Conservation (phyloP, 176 grass and related monocot species). For the Poa annua region DNA sequence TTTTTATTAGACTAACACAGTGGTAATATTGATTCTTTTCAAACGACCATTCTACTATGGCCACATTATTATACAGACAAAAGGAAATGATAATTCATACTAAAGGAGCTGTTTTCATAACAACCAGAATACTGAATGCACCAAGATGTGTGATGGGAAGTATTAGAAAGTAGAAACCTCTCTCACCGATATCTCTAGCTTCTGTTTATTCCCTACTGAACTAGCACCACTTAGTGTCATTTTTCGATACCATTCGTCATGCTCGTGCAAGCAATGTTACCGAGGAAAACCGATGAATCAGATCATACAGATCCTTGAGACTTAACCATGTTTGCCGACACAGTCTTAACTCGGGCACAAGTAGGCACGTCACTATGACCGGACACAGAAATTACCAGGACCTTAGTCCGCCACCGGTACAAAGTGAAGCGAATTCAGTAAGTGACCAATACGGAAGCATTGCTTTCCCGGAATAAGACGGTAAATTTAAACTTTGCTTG, state of each 20-base stretch:
- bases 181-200: no score
- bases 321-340: neutral
- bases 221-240: no score
- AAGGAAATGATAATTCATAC: neutral
- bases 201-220: no score
- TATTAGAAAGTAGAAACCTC: no score
- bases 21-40: neutral
- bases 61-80: neutral
- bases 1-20: neutral
- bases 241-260: no score
- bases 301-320: neutral
- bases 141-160: no score
- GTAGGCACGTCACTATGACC: constrained; percentile 14
- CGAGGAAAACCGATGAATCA: no score
- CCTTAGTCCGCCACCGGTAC: neutral
- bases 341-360: neutral
- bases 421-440: neutral
- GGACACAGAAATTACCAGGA: neutral
- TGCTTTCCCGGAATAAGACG: neutral
- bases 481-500: constrained; percentile 24
- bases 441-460: neutral
- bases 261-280: no score
- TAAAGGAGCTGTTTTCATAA: no score
- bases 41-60: neutral
- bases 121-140: no score